Evolutionary conservation across 345 rosid species (phyloP).

Genomic region (Eucalyptus curtisii): DNA sequence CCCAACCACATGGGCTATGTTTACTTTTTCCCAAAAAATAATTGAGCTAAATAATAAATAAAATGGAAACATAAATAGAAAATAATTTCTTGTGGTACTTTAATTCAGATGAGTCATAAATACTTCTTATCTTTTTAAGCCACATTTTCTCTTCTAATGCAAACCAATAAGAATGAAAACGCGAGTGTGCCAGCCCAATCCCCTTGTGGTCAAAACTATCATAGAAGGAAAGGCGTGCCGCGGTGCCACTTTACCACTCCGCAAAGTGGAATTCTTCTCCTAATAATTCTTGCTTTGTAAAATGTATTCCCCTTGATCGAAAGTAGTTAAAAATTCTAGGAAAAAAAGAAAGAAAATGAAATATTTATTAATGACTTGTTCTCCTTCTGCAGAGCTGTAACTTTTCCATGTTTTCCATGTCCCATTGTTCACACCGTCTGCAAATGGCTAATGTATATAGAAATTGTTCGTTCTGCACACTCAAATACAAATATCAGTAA

Average conservation of each 20-base stretch:
- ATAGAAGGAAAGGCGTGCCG: neutral
- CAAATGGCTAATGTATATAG: neutral
- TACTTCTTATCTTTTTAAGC: neutral
- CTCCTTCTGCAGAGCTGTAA: neutral
- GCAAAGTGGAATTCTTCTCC: neutral
- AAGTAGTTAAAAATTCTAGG: neutral
- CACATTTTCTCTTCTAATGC: neutral
- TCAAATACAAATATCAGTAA: neutral
- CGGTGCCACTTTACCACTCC: neutral
- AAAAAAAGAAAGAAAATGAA: rapidly evolving
- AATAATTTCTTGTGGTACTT: neutral
- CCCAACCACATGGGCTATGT: neutral
- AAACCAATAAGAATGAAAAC: neutral
- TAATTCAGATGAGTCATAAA: neutral
- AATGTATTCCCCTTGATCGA: neutral
- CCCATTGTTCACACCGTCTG: neutral
- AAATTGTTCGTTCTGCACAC: neutral
- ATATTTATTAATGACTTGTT: neutral
- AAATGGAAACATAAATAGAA: neutral
- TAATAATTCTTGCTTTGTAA: neutral
- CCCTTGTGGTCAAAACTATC: neutral
- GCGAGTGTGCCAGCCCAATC: neutral
- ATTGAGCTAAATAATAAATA: neutral
- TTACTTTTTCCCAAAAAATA: neutral
- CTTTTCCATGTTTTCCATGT: neutral